Base-by-base conservation (phyloP, 106 monocot species). In the Agapanthus africanus region DNA sequence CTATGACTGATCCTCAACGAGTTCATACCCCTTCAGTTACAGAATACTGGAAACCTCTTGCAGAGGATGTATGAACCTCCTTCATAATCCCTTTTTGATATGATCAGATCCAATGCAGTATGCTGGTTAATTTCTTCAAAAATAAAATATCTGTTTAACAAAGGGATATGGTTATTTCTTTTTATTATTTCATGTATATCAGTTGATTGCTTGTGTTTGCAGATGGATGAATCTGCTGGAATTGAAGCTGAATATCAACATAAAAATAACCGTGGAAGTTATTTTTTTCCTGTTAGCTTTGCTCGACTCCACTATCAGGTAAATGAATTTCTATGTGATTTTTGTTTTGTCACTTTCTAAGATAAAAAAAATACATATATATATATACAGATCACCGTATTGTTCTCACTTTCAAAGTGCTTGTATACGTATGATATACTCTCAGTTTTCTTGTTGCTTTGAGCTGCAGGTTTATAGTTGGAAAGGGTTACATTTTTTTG, bases 1-100 rank as follows among this genome's bases (percentile, higher is more conserved):
- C 83, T 67, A 37, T 99, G 73, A 99, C 93, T 63, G 90, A 99
- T 81, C 73, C 82, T 65, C 77, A 85, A 13, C 93, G 90, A 65
- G 75, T 85, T 22, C 74, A 81, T 28, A 90, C 83, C 42, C 99
- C 99, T 66, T 87, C 90, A 37, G 81, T 93, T 32, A 71, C 59
- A 2, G 90, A 99, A 52, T 93, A 99, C 71, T 99, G 99, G 99
- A 99, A 99, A 71, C 93, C 99, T 15, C 93, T 99, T 69, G 99
- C 87, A 16, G 93, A 90, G 66, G 99, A 99, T 85, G 91, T 95
- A 67, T 84, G 91, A 39, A 44, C 28, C 63, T 77, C n/a, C 2
- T n/a, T n/a, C n/a, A n/a, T n/a, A n/a, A 61, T 36, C 18, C 27
- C 59, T 61, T 61, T 61, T 61, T 35, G n/a, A 61, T 61, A 61